Percentiles rank a stretch among this genome's conserved stretches.
Conservation (phyloP, 192 early-diverging fungal species). For the Backusella liffmaniae region DNA sequence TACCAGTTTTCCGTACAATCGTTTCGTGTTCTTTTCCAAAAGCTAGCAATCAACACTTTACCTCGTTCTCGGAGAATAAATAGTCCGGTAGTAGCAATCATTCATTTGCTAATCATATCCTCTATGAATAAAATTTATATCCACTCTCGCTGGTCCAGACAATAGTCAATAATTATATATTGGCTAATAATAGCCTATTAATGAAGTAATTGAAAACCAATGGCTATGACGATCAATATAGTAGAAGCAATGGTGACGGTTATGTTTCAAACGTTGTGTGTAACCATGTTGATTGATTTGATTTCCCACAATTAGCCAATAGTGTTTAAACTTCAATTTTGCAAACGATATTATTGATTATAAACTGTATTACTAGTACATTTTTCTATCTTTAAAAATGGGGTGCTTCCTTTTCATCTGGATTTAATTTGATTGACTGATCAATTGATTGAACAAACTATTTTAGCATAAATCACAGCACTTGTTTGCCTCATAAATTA, state of each 20-base stretch:
- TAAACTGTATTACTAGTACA: background rate
- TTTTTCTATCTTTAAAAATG: background rate
- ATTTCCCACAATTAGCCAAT: background rate
- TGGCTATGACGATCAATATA: background rate
- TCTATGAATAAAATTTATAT: too few species aligned
- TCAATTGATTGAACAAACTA: background rate
- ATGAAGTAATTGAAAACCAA: background rate
- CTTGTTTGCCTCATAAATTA: background rate
- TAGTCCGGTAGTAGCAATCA: too few species aligned
- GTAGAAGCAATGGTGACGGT: background rate
- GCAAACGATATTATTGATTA: background rate
- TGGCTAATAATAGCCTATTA: background rate
- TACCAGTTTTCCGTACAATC: too few species aligned
- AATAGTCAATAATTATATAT: too few species aligned
- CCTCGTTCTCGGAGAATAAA: too few species aligned
- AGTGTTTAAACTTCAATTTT: background rate
- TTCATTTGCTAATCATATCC: too few species aligned
- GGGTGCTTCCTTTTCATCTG: background rate
- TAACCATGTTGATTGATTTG: background rate
- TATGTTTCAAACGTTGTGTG: background rate
- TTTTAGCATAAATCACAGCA: background rate
- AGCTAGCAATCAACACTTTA: too few species aligned
- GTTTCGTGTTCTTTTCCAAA: too few species aligned
- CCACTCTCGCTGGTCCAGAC: too few species aligned
- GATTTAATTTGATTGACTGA: background rate